Evolutionary conservation across 352 stramenopile species (phyloP), one percentile per base, ranked within the genome.

Genomic region (Phytophthora constricta): DNA sequence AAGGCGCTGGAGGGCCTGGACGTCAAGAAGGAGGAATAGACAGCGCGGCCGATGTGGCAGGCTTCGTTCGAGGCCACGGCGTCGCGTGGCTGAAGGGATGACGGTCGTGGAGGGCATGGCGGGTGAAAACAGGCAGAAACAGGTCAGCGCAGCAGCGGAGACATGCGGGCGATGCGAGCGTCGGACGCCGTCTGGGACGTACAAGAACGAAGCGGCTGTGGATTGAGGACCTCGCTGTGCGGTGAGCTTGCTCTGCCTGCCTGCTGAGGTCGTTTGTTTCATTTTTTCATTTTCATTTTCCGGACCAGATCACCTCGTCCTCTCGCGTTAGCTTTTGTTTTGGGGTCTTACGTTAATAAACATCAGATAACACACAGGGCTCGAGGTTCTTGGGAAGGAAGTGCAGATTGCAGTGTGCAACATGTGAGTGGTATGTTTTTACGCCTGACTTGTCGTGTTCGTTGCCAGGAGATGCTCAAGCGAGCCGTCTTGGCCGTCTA

Each of bases 1-100:
- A 96, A 98, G 76, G 95, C 93, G 20, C 82, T 99, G 41, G 86
- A 92, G 62, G 73, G 76, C 55, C 73, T 98, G 26, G 90, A 94
- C 51, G 96, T 97, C 68, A 96, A 96, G 79, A 96, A 98, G 77
- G 89, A 97, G 58, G 90, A 91, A 70, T 76, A 89, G 67, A 73
- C 47, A 58, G 19, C 23, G 48, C 34, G 52, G n/a, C n/a, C n/a
- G n/a, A n/a, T n/a, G n/a, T n/a, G n/a, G n/a, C n/a, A n/a, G 50
- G 19, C 17, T 49, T 20, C 27, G 37, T 47, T 23, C n/a, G 34
- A 28, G 46, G 20, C 27, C 14, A 55, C 2, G 41, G 37, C 39
- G 49, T 46, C 14, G 9, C 9, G 28, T 31, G 50, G 33, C 50
- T 19, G 34, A 47, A 22, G 33, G 13, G 20, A 10, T 52, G 22